These are phyloP conservation scores for Termitomyces sp. DNA, from an alignment of 768 basidiomycete genomes.

Conservation along the genomic window DNA sequence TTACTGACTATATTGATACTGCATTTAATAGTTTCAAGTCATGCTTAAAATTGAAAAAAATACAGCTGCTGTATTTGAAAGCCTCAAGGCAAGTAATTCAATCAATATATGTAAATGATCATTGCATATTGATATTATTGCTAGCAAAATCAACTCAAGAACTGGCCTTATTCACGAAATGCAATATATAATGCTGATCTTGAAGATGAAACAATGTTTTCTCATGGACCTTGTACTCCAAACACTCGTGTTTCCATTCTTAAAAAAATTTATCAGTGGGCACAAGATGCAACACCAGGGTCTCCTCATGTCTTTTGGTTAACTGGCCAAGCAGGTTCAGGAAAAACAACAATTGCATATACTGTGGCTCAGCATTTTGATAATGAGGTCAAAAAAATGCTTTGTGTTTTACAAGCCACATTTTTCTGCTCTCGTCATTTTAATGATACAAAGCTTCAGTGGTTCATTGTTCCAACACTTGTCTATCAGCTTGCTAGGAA, in stretches of 20 bases:
- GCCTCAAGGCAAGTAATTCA: too few relatives aligned
- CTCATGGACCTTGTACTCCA: slow-evolving; percentile 18
- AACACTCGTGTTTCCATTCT: neutral
- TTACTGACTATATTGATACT: too few relatives aligned
- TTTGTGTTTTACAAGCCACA: too few relatives aligned
- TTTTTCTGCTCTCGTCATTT: too few relatives aligned
- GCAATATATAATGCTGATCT: neutral
- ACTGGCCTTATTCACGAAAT: neutral
- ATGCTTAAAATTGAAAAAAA: too few relatives aligned
- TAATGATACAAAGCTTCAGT: neutral
- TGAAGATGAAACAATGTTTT: neutral
- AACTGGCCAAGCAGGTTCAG: neutral
- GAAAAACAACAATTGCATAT: neutral
- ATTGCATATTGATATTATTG: too few relatives aligned
- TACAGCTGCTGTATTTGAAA: too few relatives aligned
- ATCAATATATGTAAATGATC: too few relatives aligned
- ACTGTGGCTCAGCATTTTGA: neutral
- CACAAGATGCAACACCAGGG: neutral
- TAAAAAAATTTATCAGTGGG: slow-evolving; percentile 6
- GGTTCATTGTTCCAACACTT: slow-evolving; percentile 16
- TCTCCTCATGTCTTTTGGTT: slow-evolving; percentile 10
- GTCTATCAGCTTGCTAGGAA: neutral
- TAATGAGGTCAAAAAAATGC: too few relatives aligned
- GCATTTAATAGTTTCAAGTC: too few relatives aligned
- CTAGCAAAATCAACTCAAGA: neutral